These are phyloP conservation scores for Nemania bipapillata DNA, from an alignment of 2,329 filamentous ascomycete species.

Conservation along the genomic window DNA sequence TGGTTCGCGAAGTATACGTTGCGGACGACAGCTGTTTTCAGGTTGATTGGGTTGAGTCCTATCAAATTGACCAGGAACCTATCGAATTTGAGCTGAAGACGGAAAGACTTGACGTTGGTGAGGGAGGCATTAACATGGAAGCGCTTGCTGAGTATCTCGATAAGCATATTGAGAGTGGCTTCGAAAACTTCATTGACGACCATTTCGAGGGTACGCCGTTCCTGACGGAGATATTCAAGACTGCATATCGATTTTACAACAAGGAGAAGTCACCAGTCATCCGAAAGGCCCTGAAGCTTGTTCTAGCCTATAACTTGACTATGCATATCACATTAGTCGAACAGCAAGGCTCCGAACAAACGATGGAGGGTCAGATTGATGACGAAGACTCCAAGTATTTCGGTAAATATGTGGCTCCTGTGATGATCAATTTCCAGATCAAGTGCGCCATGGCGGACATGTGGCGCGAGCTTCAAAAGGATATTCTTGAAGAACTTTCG, in stretches of 20 bases:
- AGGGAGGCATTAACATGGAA: slow-evolving; percentile 83
- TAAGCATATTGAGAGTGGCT: slow-evolving; percentile 90
- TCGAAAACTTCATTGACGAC: slow-evolving; percentile 93
- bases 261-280: slow-evolving; percentile 90
- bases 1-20: slow-evolving; percentile 92
- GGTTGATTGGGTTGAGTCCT: slow-evolving; percentile 91
- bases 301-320: slow-evolving; percentile 94
- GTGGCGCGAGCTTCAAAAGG: slow-evolving; percentile 97
- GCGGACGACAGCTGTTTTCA: slow-evolving; percentile 92
- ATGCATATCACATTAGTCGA: slow-evolving; percentile 95
- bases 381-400: slow-evolving; percentile 87
- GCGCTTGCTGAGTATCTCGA: slow-evolving; percentile 92
- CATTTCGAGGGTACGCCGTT: slow-evolving; percentile 97
- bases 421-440: slow-evolving; percentile 99
- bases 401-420: slow-evolving; percentile 89
- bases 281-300: slow-evolving; percentile 93
- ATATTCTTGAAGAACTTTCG: slow-evolving; percentile 93
- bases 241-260: slow-evolving; percentile 89
- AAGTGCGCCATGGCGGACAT: slow-evolving; percentile 97
- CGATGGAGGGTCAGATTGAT: slow-evolving; percentile 82
- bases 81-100: slow-evolving; percentile 87
- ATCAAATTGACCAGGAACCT: slow-evolving; percentile 73
- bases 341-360: slow-evolving; percentile 82
- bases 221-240: slow-evolving; percentile 95
- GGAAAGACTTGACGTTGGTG: slow-evolving; percentile 86